Percentiles rank a stretch among this genome's conserved stretches.
These are phyloP conservation scores for Glutinoglossum americanum DNA, from an alignment of 495 filamentous ascomycete genomes.

Conservation along the genomic window DNA sequence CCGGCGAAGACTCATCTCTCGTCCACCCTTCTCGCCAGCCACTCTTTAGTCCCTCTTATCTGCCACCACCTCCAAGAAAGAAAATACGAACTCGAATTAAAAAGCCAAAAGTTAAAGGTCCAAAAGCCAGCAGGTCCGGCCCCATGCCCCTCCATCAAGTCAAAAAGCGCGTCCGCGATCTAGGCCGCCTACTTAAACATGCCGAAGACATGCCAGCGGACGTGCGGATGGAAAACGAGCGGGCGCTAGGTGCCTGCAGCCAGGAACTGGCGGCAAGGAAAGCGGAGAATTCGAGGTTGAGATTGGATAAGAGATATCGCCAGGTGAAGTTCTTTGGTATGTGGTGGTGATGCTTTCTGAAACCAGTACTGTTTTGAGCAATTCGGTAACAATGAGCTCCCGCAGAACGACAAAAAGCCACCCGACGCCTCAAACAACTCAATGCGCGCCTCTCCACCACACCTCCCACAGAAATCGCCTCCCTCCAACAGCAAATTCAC, in stretches of 20 bases:
- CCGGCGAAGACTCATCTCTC: neutral
- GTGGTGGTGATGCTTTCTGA: slow-evolving; percentile 5
- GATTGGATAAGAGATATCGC: slow-evolving; percentile 74
- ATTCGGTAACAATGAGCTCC: neutral
- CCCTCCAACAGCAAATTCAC: slow-evolving; percentile 37
- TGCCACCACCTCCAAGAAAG: neutral
- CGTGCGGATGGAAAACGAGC: slow-evolving; percentile 52
- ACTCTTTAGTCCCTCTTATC: neutral
- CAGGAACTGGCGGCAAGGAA: slow-evolving; percentile 38
- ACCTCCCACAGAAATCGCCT: slow-evolving; percentile 26
- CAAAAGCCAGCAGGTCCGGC: neutral
- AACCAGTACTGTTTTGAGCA: neutral
- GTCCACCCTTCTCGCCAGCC: slow-evolving; percentile 5
- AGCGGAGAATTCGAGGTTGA: slow-evolving; percentile 36
- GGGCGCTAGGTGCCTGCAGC: slow-evolving; percentile 56
- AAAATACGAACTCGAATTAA: neutral
- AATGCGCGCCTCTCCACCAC: slow-evolving; percentile 28
- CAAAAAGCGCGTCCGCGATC: slow-evolving; percentile 30
- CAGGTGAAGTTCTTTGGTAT: slow-evolving; percentile 81
- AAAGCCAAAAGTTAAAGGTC: neutral
- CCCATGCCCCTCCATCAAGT: slow-evolving; percentile 22
- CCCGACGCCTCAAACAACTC: slow-evolving; percentile 41
- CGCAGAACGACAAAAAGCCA: slow-evolving; percentile 69
- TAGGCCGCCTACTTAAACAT: slow-evolving; percentile 18
- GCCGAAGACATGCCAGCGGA: slow-evolving; percentile 44